phyloP scores from a whole-genome alignment of 129 eudicot genomes.

The Saposhnikovia divaricata region DNA sequence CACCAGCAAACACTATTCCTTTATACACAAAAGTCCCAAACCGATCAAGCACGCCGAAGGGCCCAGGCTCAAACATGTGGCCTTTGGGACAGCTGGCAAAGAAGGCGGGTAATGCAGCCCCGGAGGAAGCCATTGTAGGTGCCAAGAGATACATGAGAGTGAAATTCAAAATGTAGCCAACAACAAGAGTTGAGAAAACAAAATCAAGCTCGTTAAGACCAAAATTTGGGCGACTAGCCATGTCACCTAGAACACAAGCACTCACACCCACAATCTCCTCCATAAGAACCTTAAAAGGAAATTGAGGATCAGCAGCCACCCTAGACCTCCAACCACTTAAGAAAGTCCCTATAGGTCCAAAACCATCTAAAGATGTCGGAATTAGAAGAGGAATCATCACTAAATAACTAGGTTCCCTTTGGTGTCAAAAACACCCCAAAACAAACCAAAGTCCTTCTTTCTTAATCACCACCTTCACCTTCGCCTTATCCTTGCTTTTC shows the following conservation, averaged over 20 bases:
- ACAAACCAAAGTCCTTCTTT: too few species aligned
- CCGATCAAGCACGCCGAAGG: constrained; percentile 43
- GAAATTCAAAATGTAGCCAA: constrained; percentile 61
- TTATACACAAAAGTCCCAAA: constrained; percentile 77
- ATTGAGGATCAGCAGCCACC: constrained; percentile 93
- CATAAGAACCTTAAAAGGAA: constrained; percentile 86
- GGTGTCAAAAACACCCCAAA: too few species aligned
- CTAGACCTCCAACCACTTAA: constrained; percentile 79
- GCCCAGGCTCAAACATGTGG: constrained; percentile 92
- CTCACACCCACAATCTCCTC: constrained; percentile 88
- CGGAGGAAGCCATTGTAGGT: constrained; percentile 53
- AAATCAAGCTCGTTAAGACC: constrained; percentile 93
- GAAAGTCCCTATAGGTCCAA: constrained; percentile 57
- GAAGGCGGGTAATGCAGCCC: constrained; percentile 42
- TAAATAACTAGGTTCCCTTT: too few species aligned
- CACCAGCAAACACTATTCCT: constrained; percentile 72
- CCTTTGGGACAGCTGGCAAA: constrained; percentile 71
- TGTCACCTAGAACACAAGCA: constrained; percentile 74
- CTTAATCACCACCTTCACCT: too few species aligned
- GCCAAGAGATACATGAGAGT: constrained; percentile 73
- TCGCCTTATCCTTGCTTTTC: too few species aligned
- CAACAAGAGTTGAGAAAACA: constrained; percentile 88
- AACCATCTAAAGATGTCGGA: constrained; percentile 35
- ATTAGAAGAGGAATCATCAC: constrained; percentile 28
- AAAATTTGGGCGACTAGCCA: constrained; percentile 91